Evolutionary conservation across 768 basidiomycete species (phyloP), one percentile per base, ranked within the genome.

Genomic region (Nidula microcarpa): DNA sequence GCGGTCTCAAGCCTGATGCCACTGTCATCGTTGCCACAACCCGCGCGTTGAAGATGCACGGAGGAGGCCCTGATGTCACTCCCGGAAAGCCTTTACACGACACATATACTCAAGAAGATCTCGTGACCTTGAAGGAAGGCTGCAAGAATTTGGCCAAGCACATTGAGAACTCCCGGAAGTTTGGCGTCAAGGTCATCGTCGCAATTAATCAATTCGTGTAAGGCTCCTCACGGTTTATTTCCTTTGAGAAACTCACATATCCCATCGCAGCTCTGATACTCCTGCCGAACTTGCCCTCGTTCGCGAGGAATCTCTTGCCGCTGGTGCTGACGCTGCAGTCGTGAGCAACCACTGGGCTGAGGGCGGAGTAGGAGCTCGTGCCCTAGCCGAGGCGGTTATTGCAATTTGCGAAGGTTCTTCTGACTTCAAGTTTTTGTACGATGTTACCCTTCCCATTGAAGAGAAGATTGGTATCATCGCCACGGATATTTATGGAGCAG

Each of bases 31-130:
- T 99, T 50, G 97, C 96, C 6, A 99, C 96, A 4, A 94, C 96
- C 32, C 89, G 96, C 59, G 96, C 96, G 17, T 76, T 99, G 56
- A 99, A 98, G 81, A 99, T 99, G 96, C 96, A 99, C 67, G 96
- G 96, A 43, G 96, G 96, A 55, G 97, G 91, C 54, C 96, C 96
- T 5, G 94, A 97, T 23, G 95, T 98, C 50, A 90, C 91, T 2
- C 96, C 96, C 30, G 96, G 96, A 49, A 98, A 97, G 69, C 82
- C 95, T 18, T 81, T 98, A 41, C 88, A 90, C 58, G 91, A 91
- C 46, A 94, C 91, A 43, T 99, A 99, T 70, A 92, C 91, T 55
- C 88, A 89, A 66, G 96, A 98, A 74, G 85, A 98, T 65, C 79
- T 98, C 48, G 87, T 87, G 54, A 91, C 85, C 9, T 85, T 99